Percentiles rank a stretch among this genome's conserved stretches.
Conservation (phyloP, 495 filamentous ascomycete species). For the Hyaloscypha variabilis region DNA sequence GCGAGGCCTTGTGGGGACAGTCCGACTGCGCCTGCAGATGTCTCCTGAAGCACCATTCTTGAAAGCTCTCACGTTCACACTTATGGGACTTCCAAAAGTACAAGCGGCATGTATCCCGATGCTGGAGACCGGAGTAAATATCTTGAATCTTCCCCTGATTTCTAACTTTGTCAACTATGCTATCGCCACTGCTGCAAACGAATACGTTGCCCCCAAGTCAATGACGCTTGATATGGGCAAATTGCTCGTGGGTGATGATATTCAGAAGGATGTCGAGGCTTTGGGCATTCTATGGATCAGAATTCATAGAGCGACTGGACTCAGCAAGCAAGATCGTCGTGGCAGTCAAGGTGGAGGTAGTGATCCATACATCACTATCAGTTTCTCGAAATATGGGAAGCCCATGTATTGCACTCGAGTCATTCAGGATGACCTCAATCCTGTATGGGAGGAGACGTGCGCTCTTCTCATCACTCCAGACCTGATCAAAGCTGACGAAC, state of each 20-base stretch:
- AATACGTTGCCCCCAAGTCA: constrained; percentile 96
- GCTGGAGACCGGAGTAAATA: constrained; percentile 84
- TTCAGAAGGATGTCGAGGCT: constrained; percentile 84
- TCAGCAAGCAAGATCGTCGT: constrained; percentile 89
- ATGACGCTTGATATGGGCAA: constrained; percentile 90
- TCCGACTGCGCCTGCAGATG: constrained; percentile 79
- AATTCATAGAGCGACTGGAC: constrained; percentile 81
- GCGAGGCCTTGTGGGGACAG: constrained; percentile 82
- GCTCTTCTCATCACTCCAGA: constrained; percentile 84
- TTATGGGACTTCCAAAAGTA: constrained; percentile 91
- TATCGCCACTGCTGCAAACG: constrained; percentile 81
- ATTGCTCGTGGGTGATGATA: constrained; percentile 85
- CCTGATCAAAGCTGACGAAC: constrained; percentile 89
- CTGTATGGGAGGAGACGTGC: constrained; percentile 89
- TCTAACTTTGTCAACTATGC: constrained; percentile 97
- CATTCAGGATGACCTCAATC: constrained; percentile 92
- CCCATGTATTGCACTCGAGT: constrained; percentile 97
- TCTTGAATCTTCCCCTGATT: constrained; percentile 89
- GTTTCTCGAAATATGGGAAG: constrained; percentile 85
- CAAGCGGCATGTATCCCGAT: constrained; percentile 91
- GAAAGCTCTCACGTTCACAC: constrained; percentile 87
- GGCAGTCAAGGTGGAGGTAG: constrained; percentile 87
- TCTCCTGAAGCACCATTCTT: constrained; percentile 88
- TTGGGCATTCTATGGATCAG: constrained; percentile 88
- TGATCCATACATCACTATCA: constrained; percentile 84